These are phyloP conservation scores for Pleoardoris graminearum DNA, from an alignment of 2,329 filamentous ascomycete genomes.

Conservation along the genomic window DNA sequence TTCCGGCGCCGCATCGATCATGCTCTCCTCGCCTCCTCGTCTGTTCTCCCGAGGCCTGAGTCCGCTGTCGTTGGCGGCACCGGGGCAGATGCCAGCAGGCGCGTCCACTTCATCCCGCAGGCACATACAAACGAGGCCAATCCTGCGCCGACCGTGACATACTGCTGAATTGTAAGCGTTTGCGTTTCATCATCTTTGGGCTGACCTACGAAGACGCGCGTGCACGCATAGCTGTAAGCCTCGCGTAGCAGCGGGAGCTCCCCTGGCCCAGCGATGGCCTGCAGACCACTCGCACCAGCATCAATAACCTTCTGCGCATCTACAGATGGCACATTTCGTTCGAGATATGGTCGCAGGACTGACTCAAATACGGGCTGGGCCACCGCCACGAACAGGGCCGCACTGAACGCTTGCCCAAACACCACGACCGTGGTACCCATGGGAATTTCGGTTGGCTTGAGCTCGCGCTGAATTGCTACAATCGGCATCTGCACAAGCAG, in stretches of 20 bases:
- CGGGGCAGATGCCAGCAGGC: neutral
- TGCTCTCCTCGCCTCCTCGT: neutral
- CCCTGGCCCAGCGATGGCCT: neutral
- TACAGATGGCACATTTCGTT: neutral
- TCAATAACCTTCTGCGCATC: neutral
- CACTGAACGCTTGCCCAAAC: slow-evolving; percentile 4
- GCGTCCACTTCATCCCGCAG: neutral
- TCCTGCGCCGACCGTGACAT: neutral
- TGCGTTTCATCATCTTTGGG: neutral
- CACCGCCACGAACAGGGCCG: slow-evolving; percentile 1
- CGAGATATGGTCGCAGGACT: neutral
- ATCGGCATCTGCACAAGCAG: slow-evolving; percentile 2
- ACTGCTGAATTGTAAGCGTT: neutral
- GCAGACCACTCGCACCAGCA: neutral
- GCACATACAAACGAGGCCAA: neutral
- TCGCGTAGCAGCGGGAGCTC: neutral
- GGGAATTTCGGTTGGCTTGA: neutral
- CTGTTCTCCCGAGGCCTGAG: neutral
- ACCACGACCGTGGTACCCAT: slow-evolving; percentile 2
- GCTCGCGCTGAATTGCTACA: slow-evolving; percentile 2
- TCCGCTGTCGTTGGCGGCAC: neutral
- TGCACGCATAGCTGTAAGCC: neutral
- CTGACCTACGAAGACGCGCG: neutral
- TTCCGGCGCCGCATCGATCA: too few relatives aligned
- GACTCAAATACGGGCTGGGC: slow-evolving; percentile 1